These are phyloP conservation scores for Ceratocystis diversiconidia DNA, from an alignment of 2,329 filamentous ascomycete species.

Conservation along the genomic window DNA sequence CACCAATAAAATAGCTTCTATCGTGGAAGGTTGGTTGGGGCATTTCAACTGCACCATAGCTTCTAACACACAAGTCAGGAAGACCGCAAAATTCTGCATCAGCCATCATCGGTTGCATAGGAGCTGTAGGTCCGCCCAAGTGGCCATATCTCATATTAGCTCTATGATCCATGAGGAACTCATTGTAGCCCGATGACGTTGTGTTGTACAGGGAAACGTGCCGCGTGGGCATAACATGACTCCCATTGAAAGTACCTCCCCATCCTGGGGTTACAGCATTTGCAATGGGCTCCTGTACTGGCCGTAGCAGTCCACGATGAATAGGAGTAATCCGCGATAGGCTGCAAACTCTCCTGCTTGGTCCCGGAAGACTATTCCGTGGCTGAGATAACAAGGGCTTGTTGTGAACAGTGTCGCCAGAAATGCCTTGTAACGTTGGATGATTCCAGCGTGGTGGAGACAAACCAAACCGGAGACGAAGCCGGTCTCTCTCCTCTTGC, in stretches of 20 bases:
- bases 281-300: not conserved
- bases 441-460: constrained; percentile 1
- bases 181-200: not conserved
- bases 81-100: not conserved
- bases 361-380: not conserved
- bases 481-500: not conserved
- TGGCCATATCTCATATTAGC: not conserved
- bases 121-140: not conserved
- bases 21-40: not conserved
- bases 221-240: not conserved
- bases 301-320: not conserved
- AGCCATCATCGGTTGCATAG: not conserved
- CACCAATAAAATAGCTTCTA: not conserved
- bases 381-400: not conserved
- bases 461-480: not conserved
- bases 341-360: not conserved
- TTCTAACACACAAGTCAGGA: not conserved
- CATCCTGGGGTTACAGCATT: not conserved
- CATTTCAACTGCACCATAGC: not conserved
- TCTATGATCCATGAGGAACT: not conserved
- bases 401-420: not conserved
- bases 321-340: not conserved
- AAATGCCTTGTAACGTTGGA: not conserved
- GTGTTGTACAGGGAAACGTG: not conserved
- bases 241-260: not conserved